Base-by-base conservation (phyloP, 805 yeast genomes). In the Candida ovalis region DNA sequence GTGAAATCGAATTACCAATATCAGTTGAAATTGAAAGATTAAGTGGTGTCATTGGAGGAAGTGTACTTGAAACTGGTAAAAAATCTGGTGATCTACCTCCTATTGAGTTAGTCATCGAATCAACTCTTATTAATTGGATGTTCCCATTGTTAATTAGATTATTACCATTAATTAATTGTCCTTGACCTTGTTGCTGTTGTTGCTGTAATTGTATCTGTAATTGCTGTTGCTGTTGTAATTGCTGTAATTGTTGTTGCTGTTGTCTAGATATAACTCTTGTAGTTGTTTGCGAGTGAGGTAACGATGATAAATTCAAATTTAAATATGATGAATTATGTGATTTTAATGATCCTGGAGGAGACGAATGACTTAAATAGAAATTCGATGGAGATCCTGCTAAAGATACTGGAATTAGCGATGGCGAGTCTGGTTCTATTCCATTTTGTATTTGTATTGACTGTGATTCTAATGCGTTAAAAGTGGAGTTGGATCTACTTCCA, bases 371-470 rank as follows among this genome's bases (percentile, higher is more conserved):
- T 40, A 80, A 62, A 72, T 78, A 74, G 51, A 79, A 77, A 43
- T 77, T 61, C 4, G 82, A 77, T 1, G 84, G 84, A 0, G 82
- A 77, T 5, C 79, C 81, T 2, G 77, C 75, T 15, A 78, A 43
- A 4, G 81, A 76, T 0, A 75, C 71, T 2, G 84, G 82, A 40
- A 67, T 74, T 45, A 80, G 63, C 45, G 69, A 68, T 0, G 84
- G 84, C 1, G 82, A 77, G 45, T 75, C 81, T 0, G 84, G 82
- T 10, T 63, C 59, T 23, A 48, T 10, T 32, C 42, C 27, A 48
- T 43, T 46, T 24, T 50, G 41, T 13, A 50, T 46, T 30, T 48
- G 56, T 17, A 50, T 46, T 15, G 48, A 39, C 22, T 46, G 48
- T n/a, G 52, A 17, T 21, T 28, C 43, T 22, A 41, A 15, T n/a